Percentiles rank a stretch among this genome's conserved stretches.
phyloP scores from a whole-genome alignment of 805 yeast genomes.

The Candida saitoana region DNA sequence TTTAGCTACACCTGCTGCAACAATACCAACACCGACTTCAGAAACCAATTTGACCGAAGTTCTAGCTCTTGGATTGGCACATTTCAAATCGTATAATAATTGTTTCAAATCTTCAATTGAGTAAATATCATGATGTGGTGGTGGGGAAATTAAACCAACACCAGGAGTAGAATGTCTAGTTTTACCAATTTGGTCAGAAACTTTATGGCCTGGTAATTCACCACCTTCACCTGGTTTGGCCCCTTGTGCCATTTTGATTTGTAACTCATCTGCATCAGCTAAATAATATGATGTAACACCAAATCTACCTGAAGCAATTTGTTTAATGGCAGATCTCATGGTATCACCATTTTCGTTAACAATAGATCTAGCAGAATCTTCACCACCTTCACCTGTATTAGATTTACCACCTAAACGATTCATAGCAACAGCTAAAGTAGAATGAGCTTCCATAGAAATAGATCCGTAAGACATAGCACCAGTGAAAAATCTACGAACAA shows the following conservation, averaged over 20 bases:
- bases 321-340: slow-evolving; percentile 98
- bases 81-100: slow-evolving; percentile 91
- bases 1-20: slow-evolving; percentile 98
- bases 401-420: slow-evolving; percentile 96
- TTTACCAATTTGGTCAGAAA: slow-evolving; percentile 79
- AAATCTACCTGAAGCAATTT: slow-evolving; percentile 95
- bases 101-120: slow-evolving; percentile 97
- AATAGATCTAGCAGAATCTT: slow-evolving; percentile 84
- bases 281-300: slow-evolving; percentile 95
- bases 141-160: slow-evolving; percentile 95
- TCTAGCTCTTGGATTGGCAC: slow-evolving; percentile 95
- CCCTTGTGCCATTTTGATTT: slow-evolving; percentile 98
- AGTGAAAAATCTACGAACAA: slow-evolving; percentile 94
- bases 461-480: slow-evolving; percentile 99
- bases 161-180: slow-evolving; percentile 96
- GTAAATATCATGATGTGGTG: slow-evolving; percentile 98
- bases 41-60: slow-evolving; percentile 95
- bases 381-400: slow-evolving; percentile 99
- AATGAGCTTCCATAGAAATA: slow-evolving; percentile 96
- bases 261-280: slow-evolving; percentile 95
- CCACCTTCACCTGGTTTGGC: slow-evolving; percentile 99
- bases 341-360: slow-evolving; percentile 87
- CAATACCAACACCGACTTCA: slow-evolving; percentile 98
- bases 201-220: slow-evolving; percentile 94
- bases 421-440: slow-evolving; percentile 97